phyloP scores from a whole-genome alignment of 208 protist species.

The Trypanosomatidae sp. region DNA sequence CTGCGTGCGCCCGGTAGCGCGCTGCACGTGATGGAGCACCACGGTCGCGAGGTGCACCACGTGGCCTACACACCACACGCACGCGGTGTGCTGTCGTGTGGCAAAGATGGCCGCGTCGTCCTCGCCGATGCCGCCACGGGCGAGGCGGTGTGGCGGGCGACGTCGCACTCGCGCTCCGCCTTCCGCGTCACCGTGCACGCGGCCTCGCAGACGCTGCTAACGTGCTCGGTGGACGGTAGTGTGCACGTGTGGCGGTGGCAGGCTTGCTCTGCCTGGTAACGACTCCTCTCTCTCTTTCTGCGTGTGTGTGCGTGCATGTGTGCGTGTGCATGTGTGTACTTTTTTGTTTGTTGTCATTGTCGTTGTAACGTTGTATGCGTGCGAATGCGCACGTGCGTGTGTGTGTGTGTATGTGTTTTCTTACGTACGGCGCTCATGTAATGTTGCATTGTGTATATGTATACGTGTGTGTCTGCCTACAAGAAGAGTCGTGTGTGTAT shows the following conservation, averaged over 20 bases:
- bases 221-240: constrained; percentile 17
- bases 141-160: constrained; percentile 29
- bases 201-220: constrained; percentile 22
- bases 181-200: constrained; percentile 40
- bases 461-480: no score
- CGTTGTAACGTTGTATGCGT: constrained; percentile 1
- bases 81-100: constrained; percentile 29
- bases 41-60: constrained; percentile 40
- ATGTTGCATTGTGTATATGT: no score
- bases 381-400: no score
- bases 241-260: constrained; percentile 58
- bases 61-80: constrained; percentile 27
- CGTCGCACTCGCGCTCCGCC: constrained; percentile 29
- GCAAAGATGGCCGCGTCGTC: constrained; percentile 26
- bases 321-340: constrained; percentile 6
- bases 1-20: constrained; percentile 12
- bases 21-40: constrained; percentile 12
- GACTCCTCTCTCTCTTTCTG: not conserved
- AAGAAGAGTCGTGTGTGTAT: no score
- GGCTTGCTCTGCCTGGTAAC: not conserved
- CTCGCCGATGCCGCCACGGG: constrained; percentile 21
- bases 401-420: no score
- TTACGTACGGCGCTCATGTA: no score
- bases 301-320: constrained; percentile 5
- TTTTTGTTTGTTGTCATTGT: constrained; percentile 7